Conservation (phyloP, 345 rosid genomes). For the Capsella bursapastoris region DNA sequence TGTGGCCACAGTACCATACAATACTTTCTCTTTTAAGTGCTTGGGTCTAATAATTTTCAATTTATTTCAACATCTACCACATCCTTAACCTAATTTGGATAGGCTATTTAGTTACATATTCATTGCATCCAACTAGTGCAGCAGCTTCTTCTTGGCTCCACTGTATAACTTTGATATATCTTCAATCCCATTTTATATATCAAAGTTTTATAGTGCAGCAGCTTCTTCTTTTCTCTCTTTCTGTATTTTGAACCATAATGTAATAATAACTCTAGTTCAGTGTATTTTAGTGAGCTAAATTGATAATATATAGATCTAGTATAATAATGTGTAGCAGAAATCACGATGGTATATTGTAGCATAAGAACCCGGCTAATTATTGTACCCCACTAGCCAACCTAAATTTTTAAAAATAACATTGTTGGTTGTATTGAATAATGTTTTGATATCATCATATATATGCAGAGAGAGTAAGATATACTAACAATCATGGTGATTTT, state of each 20-base stretch:
- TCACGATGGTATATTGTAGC: conserved; percentile 24
- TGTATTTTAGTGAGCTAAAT: background rate
- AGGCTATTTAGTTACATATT: conserved; percentile 28
- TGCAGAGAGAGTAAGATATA: too few relatives aligned
- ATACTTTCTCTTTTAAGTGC: conserved; percentile 32
- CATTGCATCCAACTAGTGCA: conserved; percentile 3
- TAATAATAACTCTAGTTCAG: background rate
- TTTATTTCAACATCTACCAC: conserved; percentile 37
- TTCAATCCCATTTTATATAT: background rate
- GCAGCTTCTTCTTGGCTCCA: too few relatives aligned
- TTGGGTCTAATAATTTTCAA: conserved; percentile 13
- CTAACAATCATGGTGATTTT: conserved; percentile 27
- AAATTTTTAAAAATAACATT: conserved; percentile 3
- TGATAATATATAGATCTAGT: too few relatives aligned
- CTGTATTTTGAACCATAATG: background rate
- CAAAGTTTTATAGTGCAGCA: background rate
- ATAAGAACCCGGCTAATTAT: conserved; percentile 35
- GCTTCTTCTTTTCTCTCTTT: background rate
- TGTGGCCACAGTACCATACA: conserved; percentile 25
- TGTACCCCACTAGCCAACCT: conserved; percentile 36
- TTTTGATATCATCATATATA: conserved; percentile 1
- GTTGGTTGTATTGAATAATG: conserved; percentile 23
- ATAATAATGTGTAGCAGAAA: background rate
- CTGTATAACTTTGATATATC: too few relatives aligned
- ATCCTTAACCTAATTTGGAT: conserved; percentile 29